Conservation (phyloP, 2,329 filamentous ascomycete genomes). For the Fusarium miscanthi region DNA sequence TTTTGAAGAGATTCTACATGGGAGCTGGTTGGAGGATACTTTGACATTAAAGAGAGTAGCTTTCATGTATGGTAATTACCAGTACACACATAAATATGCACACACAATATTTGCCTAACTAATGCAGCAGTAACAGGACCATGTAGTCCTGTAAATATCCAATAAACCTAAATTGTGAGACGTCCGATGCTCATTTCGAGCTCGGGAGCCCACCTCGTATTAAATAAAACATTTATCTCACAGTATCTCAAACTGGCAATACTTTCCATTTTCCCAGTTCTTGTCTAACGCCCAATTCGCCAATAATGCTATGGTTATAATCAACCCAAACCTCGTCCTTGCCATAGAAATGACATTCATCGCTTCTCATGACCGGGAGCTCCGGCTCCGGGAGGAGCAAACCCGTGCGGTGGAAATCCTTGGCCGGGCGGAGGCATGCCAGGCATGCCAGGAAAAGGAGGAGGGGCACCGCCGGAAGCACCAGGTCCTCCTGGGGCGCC, state of each 20-base stretch:
- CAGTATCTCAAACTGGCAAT: constrained; percentile 7
- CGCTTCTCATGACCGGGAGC: constrained; percentile 55
- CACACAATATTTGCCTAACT: constrained; percentile 26
- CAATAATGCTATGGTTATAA: constrained; percentile 42
- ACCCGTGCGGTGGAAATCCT: constrained; percentile 56
- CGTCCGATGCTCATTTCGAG: not conserved
- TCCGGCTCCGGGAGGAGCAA: constrained; percentile 50
- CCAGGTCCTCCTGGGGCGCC: constrained; percentile 44
- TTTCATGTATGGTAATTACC: constrained; percentile 37
- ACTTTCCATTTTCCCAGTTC: constrained; percentile 24
- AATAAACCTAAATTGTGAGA: not conserved
- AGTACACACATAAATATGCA: not conserved
- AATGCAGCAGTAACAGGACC: constrained; percentile 5
- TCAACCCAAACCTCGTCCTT: constrained; percentile 27
- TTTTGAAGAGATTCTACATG: constrained; percentile 22
- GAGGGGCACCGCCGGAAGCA: constrained; percentile 44
- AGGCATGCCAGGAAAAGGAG: constrained; percentile 50
- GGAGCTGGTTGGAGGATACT: constrained; percentile 27
- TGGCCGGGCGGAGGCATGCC: constrained; percentile 56
- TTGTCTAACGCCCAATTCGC: constrained; percentile 50
- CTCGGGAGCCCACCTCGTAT: not conserved
- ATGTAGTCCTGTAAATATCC: not conserved
- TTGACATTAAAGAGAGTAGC: constrained; percentile 21
- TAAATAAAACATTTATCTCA: not conserved
- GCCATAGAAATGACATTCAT: constrained; percentile 39